A percentile compares a stretch with the other conserved stretches of the same genome.
Evolutionary conservation across 495 filamentous ascomycete species (phyloP).

Genomic region (Xylaria sp.): DNA sequence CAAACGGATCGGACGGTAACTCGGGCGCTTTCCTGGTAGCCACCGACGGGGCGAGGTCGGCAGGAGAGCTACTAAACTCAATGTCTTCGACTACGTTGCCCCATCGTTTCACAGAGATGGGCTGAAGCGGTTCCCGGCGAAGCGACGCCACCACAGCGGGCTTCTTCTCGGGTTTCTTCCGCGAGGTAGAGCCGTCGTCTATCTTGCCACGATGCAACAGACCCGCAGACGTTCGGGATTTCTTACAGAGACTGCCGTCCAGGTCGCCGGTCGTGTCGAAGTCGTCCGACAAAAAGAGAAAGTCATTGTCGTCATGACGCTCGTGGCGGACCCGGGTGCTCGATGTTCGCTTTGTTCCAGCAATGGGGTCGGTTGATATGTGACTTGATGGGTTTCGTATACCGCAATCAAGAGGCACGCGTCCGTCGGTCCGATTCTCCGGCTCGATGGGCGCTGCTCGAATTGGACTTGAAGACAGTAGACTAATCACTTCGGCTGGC

Average conservation of each 20-base stretch:
- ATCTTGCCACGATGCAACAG: conserved; percentile 17
- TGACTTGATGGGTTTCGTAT: background rate
- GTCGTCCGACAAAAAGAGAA: conserved; percentile 59
- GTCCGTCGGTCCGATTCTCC: conserved; percentile 3
- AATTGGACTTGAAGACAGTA: conserved; percentile 42
- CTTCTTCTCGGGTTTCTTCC: background rate
- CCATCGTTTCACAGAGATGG: conserved; percentile 30
- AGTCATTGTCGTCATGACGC: conserved; percentile 30
- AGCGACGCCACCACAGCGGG: conserved; percentile 14
- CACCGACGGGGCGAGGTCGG: conserved; percentile 13
- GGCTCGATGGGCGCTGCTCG: conserved; percentile 19
- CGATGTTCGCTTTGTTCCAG: conserved; percentile 22
- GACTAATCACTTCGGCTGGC: conserved; percentile 48
- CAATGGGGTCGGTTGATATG: conserved; percentile 7
- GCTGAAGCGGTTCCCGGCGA: conserved; percentile 13
- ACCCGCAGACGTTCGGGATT: conserved; percentile 28
- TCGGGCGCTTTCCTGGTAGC: background rate
- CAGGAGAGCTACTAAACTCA: conserved; percentile 38
- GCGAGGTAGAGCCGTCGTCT: conserved; percentile 21
- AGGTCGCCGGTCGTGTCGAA: conserved; percentile 50
- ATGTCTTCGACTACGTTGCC: conserved; percentile 35
- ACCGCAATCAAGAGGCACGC: conserved; percentile 19
- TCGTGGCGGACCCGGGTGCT: conserved; percentile 11
- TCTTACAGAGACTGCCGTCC: conserved; percentile 35
- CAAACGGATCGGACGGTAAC: conserved; percentile 36